Evolutionary conservation across 345 rosid species (phyloP), one percentile per base, ranked within the genome.

Genomic region (Kandelia obovata): DNA sequence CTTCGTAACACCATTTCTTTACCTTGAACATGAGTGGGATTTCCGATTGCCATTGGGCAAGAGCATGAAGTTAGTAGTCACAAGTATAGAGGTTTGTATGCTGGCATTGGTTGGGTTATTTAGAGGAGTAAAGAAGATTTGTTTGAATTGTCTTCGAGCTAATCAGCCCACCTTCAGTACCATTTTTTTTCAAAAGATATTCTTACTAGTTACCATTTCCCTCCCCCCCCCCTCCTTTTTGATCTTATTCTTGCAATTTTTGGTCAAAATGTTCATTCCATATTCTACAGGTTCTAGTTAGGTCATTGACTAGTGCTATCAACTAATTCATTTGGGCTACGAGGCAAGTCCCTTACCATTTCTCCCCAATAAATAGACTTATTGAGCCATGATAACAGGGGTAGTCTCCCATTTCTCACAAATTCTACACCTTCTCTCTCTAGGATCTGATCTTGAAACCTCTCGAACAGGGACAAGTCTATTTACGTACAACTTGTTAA

Each of bases 81-180:
- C 43, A 35, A 35, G 43, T 35, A 35, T 35, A 10, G 43, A 7
- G 10, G 6, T 7, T 31, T 56, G 15, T 56, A 56, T 25, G 60
- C 60, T 25, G 60, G 60, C 4, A 25, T 56, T 25, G 60, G 60
- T n/a, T 56, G 60, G 60, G 28, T n/a, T 4, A 56, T 56, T 25
- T 56, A 31, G 60, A 56, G 60, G 27, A 56, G 60, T 31, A 56
- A 56, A 56, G 60, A 56, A 56, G 60, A 56, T 25, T 56, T 56
- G 60, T 31, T 31, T 56, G 60, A 56, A 56, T 28, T 28, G 3
- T 28, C 30, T 28, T 4, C 3, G 30, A 28, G 30, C 30, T 28
- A 4, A 28, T 28, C 30, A 28, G 30, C 43, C 43, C 43, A 35
- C 43, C 1, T 56, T 56, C 60, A 25, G 31, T 4, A 31, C 25